Evolutionary conservation across 495 filamentous ascomycete species (phyloP), one percentile per base, ranked within the genome.

Genomic region (Aspergillus sclerotioniger): DNA sequence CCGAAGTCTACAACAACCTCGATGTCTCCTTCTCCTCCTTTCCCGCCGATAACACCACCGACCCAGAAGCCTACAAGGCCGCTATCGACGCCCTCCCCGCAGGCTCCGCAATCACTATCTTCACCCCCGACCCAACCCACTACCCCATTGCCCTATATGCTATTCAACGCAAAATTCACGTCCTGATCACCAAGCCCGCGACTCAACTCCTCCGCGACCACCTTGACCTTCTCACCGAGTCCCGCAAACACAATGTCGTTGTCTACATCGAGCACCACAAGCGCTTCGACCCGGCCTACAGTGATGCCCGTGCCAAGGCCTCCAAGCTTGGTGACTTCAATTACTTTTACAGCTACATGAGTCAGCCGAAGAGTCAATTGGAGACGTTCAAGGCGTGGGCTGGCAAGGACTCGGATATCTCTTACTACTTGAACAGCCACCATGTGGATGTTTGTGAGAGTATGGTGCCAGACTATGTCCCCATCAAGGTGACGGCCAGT

Each of bases 311-410:
- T 45, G 85, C 85, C 66, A 85, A 87, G 58, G 90, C 92, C 0
- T 73, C 80, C 64, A 81, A 71, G 25, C 74, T 97, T 6, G 92
- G 92, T 50, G 89, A 96, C 71, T 96, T 96, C 83, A 96, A 95
- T 75, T 96, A 96, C 80, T 97, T 96, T 74, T 96, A 96, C 78
- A 88, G 83, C 61, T 97, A 96, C 78, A 96, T 97, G 92, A 88
- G 84, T 51, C 92, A 97, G 79, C 92, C 92, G 20, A 96, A 97
- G 69, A 86, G 73, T 17, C 92, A 96, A 74, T 80, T 97, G 6
- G 90, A 95, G 76, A 96, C 92, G 0, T 97, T 97, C 86, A 94
- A 91, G 72, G 90, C 92, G 0, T 97, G 92, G 92, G 92, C 92
- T 0, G 92, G 92, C 48, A 82, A 84, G 52, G 91, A 96, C 64